Conservation (phyloP, 2,329 filamentous ascomycete species). For the Zasmidium cellare region DNA sequence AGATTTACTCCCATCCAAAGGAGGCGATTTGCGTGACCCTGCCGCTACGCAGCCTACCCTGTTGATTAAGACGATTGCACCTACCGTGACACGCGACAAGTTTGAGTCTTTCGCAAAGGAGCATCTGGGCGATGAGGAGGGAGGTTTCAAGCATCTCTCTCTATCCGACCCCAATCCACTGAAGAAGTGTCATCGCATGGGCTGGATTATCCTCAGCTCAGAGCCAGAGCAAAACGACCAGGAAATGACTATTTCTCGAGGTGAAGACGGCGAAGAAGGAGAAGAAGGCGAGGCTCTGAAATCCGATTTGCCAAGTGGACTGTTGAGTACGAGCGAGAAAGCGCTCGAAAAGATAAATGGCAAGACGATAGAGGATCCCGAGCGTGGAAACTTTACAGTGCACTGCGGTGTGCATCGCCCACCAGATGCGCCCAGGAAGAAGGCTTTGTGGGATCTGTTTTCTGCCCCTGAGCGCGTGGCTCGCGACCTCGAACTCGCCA, state of each 20-base stretch:
- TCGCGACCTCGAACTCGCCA: conserved; percentile 81
- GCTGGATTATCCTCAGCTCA: conserved; percentile 95
- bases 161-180: conserved; percentile 95
- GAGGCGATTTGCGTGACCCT: conserved; percentile 86
- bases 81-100: conserved; percentile 90
- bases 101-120: conserved; percentile 94
- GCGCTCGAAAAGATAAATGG: conserved; percentile 94
- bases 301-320: conserved; percentile 10
- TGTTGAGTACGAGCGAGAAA: conserved; percentile 58
- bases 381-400: conserved; percentile 92
- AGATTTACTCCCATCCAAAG: conserved; percentile 79
- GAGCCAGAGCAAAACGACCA: conserved; percentile 66
- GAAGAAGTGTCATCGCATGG: conserved; percentile 96
- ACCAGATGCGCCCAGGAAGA: conserved; percentile 81
- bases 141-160: conserved; percentile 93
- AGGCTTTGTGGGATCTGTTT: conserved; percentile 95
- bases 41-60: conserved; percentile 85
- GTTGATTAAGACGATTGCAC: conserved; percentile 96
- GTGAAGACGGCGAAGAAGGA: conserved; percentile 19
- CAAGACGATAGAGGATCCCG: conserved; percentile 93
- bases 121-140: conserved; percentile 84
- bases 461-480: conserved; percentile 91
- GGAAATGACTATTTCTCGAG: conserved; percentile 58
- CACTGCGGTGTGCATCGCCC: conserved; percentile 96
- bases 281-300: conserved; percentile 22